Base-by-base conservation (phyloP, 192 early-diverging fungal species). In the Coemansia sp. region DNA sequence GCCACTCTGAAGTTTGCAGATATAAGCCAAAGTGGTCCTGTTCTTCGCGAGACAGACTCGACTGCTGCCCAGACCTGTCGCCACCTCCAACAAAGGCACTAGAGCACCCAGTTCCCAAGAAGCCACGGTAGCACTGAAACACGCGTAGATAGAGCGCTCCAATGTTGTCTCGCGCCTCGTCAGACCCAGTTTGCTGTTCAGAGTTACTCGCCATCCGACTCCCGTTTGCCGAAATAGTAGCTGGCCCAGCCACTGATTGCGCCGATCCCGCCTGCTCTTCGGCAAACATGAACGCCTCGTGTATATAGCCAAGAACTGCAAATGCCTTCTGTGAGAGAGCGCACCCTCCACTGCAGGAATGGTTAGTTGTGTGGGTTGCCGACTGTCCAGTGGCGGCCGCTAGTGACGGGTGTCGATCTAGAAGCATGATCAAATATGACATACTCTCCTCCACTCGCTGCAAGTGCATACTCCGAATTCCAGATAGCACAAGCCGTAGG, bases 251-350 rank as follows among this genome's bases (percentile, higher is more conserved):
- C 31, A 3, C 19, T 15, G 41, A 36, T 48, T 27, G 44, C 5
- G 23, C n/a, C n/a, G 51, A n/a, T 1, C 41, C 68, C 3, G 48
- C 34, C 21, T 81, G 74, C 32, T 81, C 74, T 34, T 73, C 67
- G 19, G 77, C 50, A 73, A 76, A 81, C 70, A 76, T 73, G 45
- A 69, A 76, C 17, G 78, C 78, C 44, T 81, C 74, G 46, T 81
- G 74, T 31, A 73, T 72, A 34, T 76, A 81, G 11, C 73, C 78
- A 44, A 81, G 70, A n/a, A 67, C 59, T 0, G 73, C 64, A 6
- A 76, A 42, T 4, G 53, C 21, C 50, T 58, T 55, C 9, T 70
- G 60, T 2, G 63, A 21, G 39, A 76, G 46, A 2, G 44, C 23
- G n/a, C 74, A 75, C 14, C 29, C 57, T 5, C 74, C 74, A 5